These are phyloP conservation scores for Paraphysoderma sedebokerense DNA, from an alignment of 371 early-diverging fungal genomes.

Conservation along the genomic window DNA sequence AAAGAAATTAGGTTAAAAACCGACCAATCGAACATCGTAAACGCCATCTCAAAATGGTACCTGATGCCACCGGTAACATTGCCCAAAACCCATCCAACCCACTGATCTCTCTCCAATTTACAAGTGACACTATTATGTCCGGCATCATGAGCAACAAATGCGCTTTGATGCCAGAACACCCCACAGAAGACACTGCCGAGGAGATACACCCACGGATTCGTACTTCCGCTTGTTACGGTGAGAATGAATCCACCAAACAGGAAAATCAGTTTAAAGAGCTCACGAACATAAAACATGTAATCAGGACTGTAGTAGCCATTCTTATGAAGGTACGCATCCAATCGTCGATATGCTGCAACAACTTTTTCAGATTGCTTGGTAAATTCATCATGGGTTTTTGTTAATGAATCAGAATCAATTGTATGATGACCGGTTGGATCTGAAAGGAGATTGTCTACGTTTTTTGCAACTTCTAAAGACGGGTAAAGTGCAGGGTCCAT, in stretches of 20 bases:
- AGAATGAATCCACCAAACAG: constrained; percentile 37
- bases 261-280: constrained; percentile 42
- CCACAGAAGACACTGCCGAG: constrained; percentile 41
- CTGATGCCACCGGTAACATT: constrained; percentile 58
- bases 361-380: constrained; percentile 5
- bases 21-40: background rate
- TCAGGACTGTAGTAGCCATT: constrained; percentile 54
- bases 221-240: constrained; percentile 22
- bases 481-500: background rate
- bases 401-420: background rate
- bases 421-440: background rate
- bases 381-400: background rate
- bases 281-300: constrained; percentile 55
- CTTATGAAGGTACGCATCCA: constrained; percentile 39
- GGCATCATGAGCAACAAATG: constrained; percentile 85
- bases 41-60: background rate
- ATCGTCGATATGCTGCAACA: constrained; percentile 33
- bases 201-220: too few relatives aligned
- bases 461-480: too few relatives aligned
- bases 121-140: constrained; percentile 87
- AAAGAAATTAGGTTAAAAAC: background rate
- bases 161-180: constrained; percentile 79
- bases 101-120: constrained; percentile 45
- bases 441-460: too few relatives aligned
- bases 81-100: constrained; percentile 64